Conservation (phyloP, 768 basidiomycete genomes). For the Cystofilobasidium ferigula region DNA sequence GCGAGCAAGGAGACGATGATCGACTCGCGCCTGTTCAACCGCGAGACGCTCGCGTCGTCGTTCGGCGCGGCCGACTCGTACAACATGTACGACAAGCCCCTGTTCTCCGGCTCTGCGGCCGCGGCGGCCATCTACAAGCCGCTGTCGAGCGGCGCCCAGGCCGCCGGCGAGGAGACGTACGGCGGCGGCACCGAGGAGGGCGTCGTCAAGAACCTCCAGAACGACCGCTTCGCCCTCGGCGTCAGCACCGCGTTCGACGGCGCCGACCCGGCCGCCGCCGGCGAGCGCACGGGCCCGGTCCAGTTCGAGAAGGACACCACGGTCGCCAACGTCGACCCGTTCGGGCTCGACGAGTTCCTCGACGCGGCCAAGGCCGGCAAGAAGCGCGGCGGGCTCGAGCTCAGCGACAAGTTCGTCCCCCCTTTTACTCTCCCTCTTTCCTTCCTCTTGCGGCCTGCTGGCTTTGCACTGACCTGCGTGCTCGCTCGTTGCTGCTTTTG, state of each 20-base stretch:
- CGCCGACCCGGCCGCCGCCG: constrained; percentile 57
- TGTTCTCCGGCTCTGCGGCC: constrained; percentile 92
- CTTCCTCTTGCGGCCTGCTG: background rate
- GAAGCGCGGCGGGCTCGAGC: constrained; percentile 49
- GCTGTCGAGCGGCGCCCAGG: constrained; percentile 34
- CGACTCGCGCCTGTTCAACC: constrained; percentile 94
- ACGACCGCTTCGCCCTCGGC: constrained; percentile 87
- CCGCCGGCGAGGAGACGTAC: constrained; percentile 70
- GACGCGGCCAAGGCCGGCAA: constrained; percentile 93
- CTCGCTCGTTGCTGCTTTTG: background rate
- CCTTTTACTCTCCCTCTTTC: background rate
- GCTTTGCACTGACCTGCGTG: too few relatives aligned
- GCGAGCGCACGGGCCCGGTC: constrained; percentile 72
- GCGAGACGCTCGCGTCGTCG: constrained; percentile 65
- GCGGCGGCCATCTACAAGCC: constrained; percentile 99
- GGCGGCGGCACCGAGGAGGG: constrained; percentile 94
- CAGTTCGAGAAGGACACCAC: constrained; percentile 91
- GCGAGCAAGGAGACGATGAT: constrained; percentile 93
- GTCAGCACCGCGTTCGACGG: constrained; percentile 78
- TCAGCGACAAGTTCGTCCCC: constrained; percentile 22
- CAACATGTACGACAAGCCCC: constrained; percentile 81
- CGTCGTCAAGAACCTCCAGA: constrained; percentile 75
- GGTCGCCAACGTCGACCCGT: constrained; percentile 58
- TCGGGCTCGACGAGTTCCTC: constrained; percentile 91
- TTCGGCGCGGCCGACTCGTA: constrained; percentile 93